Evolutionary conservation across 495 filamentous ascomycete species (phyloP).

Genomic region (Hypoxylon subgilvum): DNA sequence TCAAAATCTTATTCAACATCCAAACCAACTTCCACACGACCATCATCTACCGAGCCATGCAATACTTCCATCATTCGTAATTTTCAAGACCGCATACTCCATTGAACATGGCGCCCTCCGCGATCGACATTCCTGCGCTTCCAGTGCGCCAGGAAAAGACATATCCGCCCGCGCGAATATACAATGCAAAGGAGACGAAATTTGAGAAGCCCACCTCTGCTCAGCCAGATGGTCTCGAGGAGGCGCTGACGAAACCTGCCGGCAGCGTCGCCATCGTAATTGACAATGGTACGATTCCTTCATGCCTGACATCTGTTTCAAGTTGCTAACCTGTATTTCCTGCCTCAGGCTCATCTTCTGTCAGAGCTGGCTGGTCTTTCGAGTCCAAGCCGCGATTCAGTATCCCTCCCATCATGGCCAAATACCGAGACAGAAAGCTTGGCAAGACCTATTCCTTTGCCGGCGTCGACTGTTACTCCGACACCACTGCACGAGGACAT

Average conservation of each 20-base stretch:
- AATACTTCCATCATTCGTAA: conserved; percentile 14
- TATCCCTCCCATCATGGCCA: conserved; percentile 86
- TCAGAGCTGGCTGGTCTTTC: conserved; percentile 95
- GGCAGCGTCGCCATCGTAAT: conserved; percentile 83
- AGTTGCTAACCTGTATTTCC: conserved; percentile 18
- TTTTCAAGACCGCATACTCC: conserved; percentile 5
- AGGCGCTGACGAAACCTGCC: conserved; percentile 57
- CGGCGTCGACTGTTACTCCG: conserved; percentile 88
- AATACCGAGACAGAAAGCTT: conserved; percentile 91
- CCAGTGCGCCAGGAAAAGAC: conserved; percentile 45
- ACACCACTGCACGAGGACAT: conserved; percentile 90
- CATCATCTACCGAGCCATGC: conserved; percentile 13
- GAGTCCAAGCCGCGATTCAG: conserved; percentile 77
- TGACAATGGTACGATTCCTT: conserved; percentile 78
- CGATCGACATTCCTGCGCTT: conserved; percentile 45
- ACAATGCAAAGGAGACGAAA: conserved; percentile 70
- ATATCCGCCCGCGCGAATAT: conserved; percentile 53
- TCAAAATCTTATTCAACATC: no score
- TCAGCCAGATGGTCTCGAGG: conserved; percentile 69
- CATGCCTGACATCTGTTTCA: conserved; percentile 1
- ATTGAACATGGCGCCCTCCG: conserved; percentile 52
- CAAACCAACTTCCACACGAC: background rate
- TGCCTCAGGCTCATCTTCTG: conserved; percentile 74
- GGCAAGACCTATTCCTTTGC: conserved; percentile 88
- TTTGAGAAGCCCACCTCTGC: conserved; percentile 75